phyloP scores from a whole-genome alignment of 2,329 filamentous ascomycete species.

The Cercospora citrullina region DNA sequence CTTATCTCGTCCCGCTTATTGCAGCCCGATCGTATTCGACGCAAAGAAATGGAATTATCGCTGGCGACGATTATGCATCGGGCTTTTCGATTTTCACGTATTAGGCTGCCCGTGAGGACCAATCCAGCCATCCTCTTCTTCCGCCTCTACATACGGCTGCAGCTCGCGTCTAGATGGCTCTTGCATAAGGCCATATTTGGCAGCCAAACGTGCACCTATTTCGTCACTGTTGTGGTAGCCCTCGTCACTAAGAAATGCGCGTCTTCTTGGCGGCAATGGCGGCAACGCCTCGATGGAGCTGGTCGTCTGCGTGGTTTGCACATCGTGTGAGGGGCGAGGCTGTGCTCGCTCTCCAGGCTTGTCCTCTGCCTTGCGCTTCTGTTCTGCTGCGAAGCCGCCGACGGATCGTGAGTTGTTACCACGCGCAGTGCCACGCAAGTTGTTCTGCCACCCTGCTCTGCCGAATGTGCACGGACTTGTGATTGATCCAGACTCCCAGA shows the following conservation, averaged over 20 bases:
- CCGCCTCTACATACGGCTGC: conserved; percentile 34
- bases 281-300: not conserved
- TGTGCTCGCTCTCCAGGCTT: not conserved
- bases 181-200: conserved; percentile 26
- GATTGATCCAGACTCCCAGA: conserved; percentile 14
- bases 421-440: not conserved
- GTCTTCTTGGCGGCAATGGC: conserved; percentile 15
- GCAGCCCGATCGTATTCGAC: not conserved
- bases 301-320: not conserved
- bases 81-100: not conserved
- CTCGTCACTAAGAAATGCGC: not conserved
- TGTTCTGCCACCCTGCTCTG: conserved; percentile 5
- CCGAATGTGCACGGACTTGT: conserved; percentile 17
- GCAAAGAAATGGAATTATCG: not conserved
- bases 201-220: conserved; percentile 4
- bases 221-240: not conserved
- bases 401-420: not conserved
- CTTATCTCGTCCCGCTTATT: conserved; percentile 1
- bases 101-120: not conserved
- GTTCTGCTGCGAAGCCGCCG: not conserved
- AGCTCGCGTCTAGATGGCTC: conserved; percentile 20
- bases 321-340: not conserved
- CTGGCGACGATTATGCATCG: not conserved
- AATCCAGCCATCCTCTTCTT: conserved; percentile 17
- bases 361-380: not conserved